Percentiles rank a stretch among this genome's conserved stretches.
phyloP scores from a whole-genome alignment of 805 yeast genomes.

The Starmerella etchellsii region DNA sequence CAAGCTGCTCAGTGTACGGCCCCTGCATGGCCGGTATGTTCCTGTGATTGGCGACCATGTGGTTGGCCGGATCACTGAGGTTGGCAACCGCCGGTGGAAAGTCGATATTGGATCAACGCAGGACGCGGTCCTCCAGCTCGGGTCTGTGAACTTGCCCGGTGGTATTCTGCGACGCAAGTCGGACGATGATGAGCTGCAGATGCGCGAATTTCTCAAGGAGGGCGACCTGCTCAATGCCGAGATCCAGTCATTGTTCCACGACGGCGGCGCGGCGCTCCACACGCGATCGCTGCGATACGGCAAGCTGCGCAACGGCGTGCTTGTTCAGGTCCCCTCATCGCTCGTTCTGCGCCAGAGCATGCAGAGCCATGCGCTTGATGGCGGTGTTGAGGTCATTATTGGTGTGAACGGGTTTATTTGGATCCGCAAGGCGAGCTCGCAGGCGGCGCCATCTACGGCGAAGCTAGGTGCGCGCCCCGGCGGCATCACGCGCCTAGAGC shows the following conservation, averaged over 20 bases:
- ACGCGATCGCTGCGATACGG: conserved; percentile 94
- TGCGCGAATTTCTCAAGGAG: conserved; percentile 87
- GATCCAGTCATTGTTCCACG: conserved; percentile 77
- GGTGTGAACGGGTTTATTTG: conserved; percentile 95
- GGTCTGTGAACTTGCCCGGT: conserved; percentile 94
- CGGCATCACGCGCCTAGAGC: conserved; percentile 74
- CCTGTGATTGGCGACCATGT: conserved; percentile 97
- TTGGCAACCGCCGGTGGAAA: conserved; percentile 88
- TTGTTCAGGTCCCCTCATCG: conserved; percentile 68
- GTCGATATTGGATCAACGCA: conserved; percentile 94
- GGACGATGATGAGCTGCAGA: conserved; percentile 90
- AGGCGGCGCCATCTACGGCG: background rate
- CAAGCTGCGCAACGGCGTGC: conserved; percentile 80
- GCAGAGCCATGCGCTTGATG: conserved; percentile 82
- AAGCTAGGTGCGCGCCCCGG: conserved; percentile 21
- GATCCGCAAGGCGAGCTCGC: conserved; percentile 53
- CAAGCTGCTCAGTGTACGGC: conserved; percentile 69
- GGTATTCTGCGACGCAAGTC: conserved; percentile 89
- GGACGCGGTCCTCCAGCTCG: conserved; percentile 83
- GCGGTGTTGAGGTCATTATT: conserved; percentile 77
- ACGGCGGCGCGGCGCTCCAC: conserved; percentile 87
- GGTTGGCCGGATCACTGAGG: conserved; percentile 87
- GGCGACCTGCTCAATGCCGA: conserved; percentile 94
- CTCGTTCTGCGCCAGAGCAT: conserved; percentile 73
- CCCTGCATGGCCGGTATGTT: conserved; percentile 72